Evolutionary conservation across 345 rosid species (phyloP).

Genomic region (Hibiscus trionum): DNA sequence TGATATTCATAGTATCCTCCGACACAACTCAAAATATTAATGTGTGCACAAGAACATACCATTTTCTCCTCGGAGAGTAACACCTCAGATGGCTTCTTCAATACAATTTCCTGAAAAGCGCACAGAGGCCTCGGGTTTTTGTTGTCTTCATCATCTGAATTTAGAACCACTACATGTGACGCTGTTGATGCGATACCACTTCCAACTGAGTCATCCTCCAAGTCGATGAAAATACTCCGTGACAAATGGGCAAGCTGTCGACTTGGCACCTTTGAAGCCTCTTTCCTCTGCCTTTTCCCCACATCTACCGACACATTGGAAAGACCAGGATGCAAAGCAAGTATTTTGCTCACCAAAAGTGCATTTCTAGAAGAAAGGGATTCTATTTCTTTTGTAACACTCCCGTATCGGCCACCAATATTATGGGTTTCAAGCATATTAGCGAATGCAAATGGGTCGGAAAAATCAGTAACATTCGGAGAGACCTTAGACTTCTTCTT

Average conservation of each 20-base stretch:
- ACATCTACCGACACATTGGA: constrained; percentile 6
- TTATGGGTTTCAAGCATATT: constrained; percentile 36
- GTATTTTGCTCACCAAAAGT: constrained; percentile 20
- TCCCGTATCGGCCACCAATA: constrained; percentile 54
- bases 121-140: background rate
- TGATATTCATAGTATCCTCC: background rate
- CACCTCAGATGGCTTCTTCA: constrained; percentile 27
- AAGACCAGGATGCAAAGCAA: constrained; percentile 24
- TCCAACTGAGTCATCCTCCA: constrained; percentile 38
- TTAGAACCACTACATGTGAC: constrained; percentile 39
- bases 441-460: constrained; percentile 48
- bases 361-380: constrained; percentile 38
- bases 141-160: constrained; percentile 68
- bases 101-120: constrained; percentile 8
- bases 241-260: constrained; percentile 15
- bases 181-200: constrained; percentile 17
- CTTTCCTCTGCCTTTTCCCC: constrained; percentile 15
- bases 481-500: constrained; percentile 22
- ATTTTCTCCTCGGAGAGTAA: constrained; percentile 13
- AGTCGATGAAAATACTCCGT: constrained; percentile 22
- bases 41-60: background rate
- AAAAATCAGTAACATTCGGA: constrained; percentile 30
- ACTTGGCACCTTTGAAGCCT: constrained; percentile 13
- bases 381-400: constrained; percentile 54
- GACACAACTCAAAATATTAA: background rate